Evolutionary conservation across 2,329 filamentous ascomycete genomes (phyloP), one percentile per base, ranked within the genome.

Genomic region (Talaromyces sp.): DNA sequence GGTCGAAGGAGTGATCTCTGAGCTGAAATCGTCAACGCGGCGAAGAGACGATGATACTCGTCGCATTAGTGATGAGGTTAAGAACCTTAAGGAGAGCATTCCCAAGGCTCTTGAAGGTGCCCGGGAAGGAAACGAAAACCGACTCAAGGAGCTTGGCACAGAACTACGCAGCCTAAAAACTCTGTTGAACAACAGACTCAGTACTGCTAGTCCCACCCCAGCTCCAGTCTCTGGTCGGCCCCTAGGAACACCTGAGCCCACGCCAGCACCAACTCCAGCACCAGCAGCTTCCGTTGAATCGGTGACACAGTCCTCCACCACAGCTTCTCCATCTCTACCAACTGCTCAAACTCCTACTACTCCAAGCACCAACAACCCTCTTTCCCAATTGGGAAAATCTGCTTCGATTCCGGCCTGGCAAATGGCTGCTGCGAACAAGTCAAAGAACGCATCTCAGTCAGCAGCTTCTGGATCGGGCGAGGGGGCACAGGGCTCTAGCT

Each of bases 81-180:
- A 88, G 66, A 84, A 84, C 12, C 80, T 99, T 60, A 89, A 93
- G 73, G 90, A 92, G 65, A 81, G 90, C 56, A 91, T 99, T 58
- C 94, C 95, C 8, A 91, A 90, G 74, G 92, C 92, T 2, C 84
- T 99, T 68, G 87, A 94, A 64, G 89, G 88, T 57, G 91, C 97
- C 71, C 93, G 93, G 76, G 90, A 93, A 63, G 82, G 86, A 58
- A 91, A 90, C 27, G 92, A 97, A 71, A 84, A 81, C 65, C 84
- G 92, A 54, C 79, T 99, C 61, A 89, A 87, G 74, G 94, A 97
- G 68, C 85, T 99, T 65, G 90, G 90, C 66, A 84, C 82, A 7
- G 94, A 99, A 76, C 81, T 99, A 68, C 91, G 90, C 80, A 97
- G 92, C 72, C 79, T 99, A 68, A 97, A 97, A 83, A 90, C 90